Percentiles rank a stretch among this genome's conserved stretches.
Evolutionary conservation across 2,329 filamentous ascomycete species (phyloP).

Genomic region (Colletotrichum agaves): DNA sequence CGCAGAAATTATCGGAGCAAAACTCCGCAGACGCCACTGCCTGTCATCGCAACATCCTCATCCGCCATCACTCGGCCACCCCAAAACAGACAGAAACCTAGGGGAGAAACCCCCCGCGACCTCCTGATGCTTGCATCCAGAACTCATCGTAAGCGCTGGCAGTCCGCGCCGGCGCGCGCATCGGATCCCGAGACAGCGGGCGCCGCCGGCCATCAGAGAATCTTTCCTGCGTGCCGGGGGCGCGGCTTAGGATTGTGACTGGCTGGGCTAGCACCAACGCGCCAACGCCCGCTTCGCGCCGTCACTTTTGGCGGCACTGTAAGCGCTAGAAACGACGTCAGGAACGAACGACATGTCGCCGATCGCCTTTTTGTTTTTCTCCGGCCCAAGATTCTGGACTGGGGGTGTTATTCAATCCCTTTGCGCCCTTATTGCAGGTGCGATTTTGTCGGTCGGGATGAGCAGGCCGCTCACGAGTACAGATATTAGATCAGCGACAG

Average conservation of each 20-base stretch:
- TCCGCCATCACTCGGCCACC: no score
- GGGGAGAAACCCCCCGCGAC: not conserved
- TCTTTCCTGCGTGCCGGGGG: not conserved
- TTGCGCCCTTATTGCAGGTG: no score
- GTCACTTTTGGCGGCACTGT: not conserved
- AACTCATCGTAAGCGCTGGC: not conserved
- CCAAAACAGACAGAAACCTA: not conserved
- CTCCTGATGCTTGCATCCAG: not conserved
- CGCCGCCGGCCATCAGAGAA: constrained; percentile 3
- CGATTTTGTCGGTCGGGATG: no score
- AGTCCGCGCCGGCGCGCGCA: not conserved
- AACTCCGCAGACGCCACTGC: no score
- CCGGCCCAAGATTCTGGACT: no score
- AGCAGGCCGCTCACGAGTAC: no score
- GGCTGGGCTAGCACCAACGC: not conserved
- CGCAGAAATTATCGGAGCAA: no score
- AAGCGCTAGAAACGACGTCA: constrained; percentile 32
- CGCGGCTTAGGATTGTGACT: not conserved
- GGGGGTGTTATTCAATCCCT: no score
- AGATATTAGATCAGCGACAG: no score
- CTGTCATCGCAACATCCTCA: no score
- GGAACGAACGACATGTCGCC: not conserved
- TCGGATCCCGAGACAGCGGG: not conserved
- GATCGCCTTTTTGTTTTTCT: no score
- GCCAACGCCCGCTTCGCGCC: not conserved